These are phyloP conservation scores for Chlamydomonas sp. DNA, from an alignment of 139 green algal genomes.

Conservation along the genomic window DNA sequence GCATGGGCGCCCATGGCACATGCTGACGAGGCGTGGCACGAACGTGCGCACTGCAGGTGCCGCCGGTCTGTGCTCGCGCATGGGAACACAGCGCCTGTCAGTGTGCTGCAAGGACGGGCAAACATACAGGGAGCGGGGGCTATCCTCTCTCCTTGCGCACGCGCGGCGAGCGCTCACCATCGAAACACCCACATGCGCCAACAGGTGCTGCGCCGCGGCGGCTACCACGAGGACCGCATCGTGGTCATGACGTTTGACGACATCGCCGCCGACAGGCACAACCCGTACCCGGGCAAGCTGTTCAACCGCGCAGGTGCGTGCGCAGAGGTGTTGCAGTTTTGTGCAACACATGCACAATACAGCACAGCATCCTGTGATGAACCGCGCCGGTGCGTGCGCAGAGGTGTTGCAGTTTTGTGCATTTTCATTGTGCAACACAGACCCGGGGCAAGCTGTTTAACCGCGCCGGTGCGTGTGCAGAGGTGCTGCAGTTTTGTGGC, in stretches of 20 bases:
- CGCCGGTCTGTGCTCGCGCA: neutral
- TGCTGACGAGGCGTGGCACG: too few species aligned
- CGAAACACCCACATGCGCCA: too few species aligned
- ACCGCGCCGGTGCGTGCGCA: too few species aligned
- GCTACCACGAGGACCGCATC: slow-evolving; percentile 49
- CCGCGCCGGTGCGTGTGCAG: slow-evolving; percentile 51
- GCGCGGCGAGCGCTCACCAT: too few species aligned
- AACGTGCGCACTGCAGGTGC: neutral
- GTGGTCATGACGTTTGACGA: slow-evolving; percentile 88
- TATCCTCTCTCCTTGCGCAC: neutral
- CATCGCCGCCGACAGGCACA: slow-evolving; percentile 64
- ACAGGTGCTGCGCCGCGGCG: slow-evolving; percentile 5
- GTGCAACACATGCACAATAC: too few species aligned
- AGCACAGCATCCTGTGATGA: too few species aligned
- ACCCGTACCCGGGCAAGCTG: slow-evolving; percentile 75
- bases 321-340: too few species aligned
- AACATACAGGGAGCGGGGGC: neutral
- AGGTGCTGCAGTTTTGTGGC: too few species aligned
- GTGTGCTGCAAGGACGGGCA: neutral
- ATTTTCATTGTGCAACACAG: too few species aligned
- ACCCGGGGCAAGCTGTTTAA: slow-evolving; percentile 85
- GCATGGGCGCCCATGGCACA: neutral
- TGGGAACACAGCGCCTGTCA: neutral
- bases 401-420: too few species aligned
- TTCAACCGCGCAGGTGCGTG: slow-evolving; percentile 79